These are phyloP conservation scores for Clitocybe nebularis DNA, from an alignment of 1,284 basidiomycete species.

Conservation along the genomic window DNA sequence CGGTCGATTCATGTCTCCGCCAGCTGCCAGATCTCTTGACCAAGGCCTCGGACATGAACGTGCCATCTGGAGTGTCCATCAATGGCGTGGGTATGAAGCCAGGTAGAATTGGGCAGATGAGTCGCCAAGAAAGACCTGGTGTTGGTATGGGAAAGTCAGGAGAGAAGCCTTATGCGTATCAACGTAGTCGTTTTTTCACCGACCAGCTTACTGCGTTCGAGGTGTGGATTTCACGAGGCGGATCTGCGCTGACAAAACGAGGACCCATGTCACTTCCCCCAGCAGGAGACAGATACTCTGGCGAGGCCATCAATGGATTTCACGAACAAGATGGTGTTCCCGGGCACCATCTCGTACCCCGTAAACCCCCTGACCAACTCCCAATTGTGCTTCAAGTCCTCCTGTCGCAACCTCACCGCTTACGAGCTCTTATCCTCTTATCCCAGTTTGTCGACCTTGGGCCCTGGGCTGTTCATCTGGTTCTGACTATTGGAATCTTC, in stretches of 20 bases:
- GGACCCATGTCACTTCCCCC: slow-evolving; percentile 69
- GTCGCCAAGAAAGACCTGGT: slow-evolving; percentile 22
- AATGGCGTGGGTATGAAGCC: slow-evolving; percentile 20
- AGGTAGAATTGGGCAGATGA: slow-evolving; percentile 34
- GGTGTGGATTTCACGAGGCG: slow-evolving; percentile 94
- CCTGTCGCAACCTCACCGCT: slow-evolving; percentile 92
- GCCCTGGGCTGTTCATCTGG: slow-evolving; percentile 97
- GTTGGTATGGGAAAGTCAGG: slow-evolving; percentile 24
- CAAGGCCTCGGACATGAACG: slow-evolving; percentile 46
- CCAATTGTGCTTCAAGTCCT: slow-evolving; percentile 97
- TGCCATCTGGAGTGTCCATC: slow-evolving; percentile 20
- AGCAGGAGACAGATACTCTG: slow-evolving; percentile 27
- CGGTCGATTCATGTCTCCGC: slow-evolving; percentile 92
- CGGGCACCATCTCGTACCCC: slow-evolving; percentile 64
- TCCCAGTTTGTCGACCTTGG: slow-evolving; percentile 98
- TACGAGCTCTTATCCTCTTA: slow-evolving; percentile 93
- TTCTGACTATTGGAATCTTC: slow-evolving; percentile 98
- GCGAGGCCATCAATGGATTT: slow-evolving; percentile 9
- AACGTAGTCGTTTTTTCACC: slow-evolving; percentile 92
- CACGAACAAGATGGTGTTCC: slow-evolving; percentile 13
- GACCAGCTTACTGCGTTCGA: slow-evolving; percentile 98
- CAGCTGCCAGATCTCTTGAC: slow-evolving; percentile 88
- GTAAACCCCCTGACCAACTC: slow-evolving; percentile 92
- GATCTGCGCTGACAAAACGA: slow-evolving; percentile 74
- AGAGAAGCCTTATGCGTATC: slow-evolving; percentile 61